Evolutionary conservation across 352 stramenopile species (phyloP).

Genomic region (Poterioochromonas sp.): DNA sequence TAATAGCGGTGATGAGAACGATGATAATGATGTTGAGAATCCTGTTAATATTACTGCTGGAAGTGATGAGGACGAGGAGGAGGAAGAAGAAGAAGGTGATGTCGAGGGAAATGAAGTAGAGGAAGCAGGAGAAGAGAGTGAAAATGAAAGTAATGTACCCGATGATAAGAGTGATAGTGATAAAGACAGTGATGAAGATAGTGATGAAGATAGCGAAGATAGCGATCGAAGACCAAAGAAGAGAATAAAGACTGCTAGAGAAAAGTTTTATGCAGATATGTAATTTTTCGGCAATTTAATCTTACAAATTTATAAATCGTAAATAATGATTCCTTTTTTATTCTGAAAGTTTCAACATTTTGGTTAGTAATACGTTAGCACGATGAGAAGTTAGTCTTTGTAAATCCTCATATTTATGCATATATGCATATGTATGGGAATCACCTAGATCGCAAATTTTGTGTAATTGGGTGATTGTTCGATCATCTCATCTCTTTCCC

Average conservation of each 20-base stretch:
- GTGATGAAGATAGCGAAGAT: conserved; percentile 28
- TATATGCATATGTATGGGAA: too few species aligned
- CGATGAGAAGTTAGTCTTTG: too few species aligned
- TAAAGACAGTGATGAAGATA: conserved; percentile 37
- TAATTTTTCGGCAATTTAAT: too few species aligned
- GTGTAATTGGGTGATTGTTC: too few species aligned
- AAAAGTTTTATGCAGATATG: conserved; percentile 63
- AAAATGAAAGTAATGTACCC: conserved; percentile 17
- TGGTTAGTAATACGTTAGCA: too few species aligned
- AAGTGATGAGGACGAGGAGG: conserved; percentile 36
- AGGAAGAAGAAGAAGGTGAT: conserved; percentile 35
- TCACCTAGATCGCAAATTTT: too few species aligned
- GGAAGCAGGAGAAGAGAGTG: conserved; percentile 35
- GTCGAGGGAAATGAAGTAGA: conserved; percentile 6
- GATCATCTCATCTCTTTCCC: too few species aligned
- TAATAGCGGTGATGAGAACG: conserved; percentile 15
- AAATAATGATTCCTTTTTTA: too few species aligned
- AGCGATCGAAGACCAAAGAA: conserved; percentile 35
- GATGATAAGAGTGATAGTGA: conserved; percentile 23
- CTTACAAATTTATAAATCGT: too few species aligned
- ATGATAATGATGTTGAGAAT: conserved; percentile 8
- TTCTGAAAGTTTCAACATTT: too few species aligned
- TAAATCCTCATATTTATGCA: too few species aligned
- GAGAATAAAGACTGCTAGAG: conserved; percentile 54
- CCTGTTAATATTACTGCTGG: not conserved